These are phyloP conservation scores for Sisymbrium irio DNA, from an alignment of 345 rosid species.

Conservation along the genomic window DNA sequence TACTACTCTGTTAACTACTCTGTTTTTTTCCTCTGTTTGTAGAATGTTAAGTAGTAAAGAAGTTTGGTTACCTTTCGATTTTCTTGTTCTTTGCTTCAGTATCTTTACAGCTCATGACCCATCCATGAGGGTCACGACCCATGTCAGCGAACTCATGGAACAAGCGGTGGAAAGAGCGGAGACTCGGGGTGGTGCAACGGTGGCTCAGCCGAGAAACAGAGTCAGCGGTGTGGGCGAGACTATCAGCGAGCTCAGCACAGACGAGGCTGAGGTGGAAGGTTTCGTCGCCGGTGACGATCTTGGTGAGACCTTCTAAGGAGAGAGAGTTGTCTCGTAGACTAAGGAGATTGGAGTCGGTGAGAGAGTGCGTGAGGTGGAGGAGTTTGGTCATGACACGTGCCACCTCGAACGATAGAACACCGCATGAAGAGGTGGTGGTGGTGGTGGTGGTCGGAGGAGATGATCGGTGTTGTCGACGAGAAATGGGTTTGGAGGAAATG, in stretches of 20 bases:
- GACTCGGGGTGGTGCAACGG: conserved; percentile 47
- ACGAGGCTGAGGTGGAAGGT: conserved; percentile 73
- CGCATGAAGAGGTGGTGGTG: conserved; percentile 32
- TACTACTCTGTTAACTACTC: conserved; percentile 14
- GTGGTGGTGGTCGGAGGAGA: conserved; percentile 23
- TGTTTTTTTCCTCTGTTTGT: background rate
- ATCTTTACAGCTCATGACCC: conserved; percentile 63
- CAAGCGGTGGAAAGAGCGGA: conserved; percentile 48
- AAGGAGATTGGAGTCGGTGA: conserved; percentile 64
- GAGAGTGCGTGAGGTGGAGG: conserved; percentile 69
- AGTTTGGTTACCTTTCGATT: conserved; percentile 53
- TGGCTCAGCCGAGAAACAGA: conserved; percentile 61
- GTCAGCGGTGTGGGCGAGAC: conserved; percentile 48
- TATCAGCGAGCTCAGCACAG: conserved; percentile 78
- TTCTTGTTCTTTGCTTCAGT: conserved; percentile 66
- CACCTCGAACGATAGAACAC: conserved; percentile 70
- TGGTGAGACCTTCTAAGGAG: conserved; percentile 70
- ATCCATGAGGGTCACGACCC: conserved; percentile 57
- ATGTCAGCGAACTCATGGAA: conserved; percentile 65
- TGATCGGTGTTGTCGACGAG: conserved; percentile 31
- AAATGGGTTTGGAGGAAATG: conserved; percentile 49
- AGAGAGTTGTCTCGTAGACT: conserved; percentile 62
- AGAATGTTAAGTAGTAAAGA: background rate
- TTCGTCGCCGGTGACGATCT: conserved; percentile 82
- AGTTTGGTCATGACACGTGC: conserved; percentile 86